Evolutionary conservation across 176 grass and related monocot species (phyloP).

Genomic region (Rhynchospora breviuscula): DNA sequence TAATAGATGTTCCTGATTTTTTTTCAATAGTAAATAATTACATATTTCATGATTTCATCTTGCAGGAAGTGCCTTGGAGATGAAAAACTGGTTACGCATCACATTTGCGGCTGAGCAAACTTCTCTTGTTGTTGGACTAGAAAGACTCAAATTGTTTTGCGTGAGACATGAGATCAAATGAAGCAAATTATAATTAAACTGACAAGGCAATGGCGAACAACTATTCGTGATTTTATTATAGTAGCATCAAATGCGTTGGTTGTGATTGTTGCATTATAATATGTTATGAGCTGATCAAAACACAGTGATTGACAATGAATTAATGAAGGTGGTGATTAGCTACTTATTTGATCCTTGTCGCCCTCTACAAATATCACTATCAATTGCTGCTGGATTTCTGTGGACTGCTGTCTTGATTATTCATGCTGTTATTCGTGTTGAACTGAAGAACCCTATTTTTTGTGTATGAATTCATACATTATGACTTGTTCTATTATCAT

Average conservation of each 20-base stretch:
- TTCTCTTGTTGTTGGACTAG: conserved; percentile 15
- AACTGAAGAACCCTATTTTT: no score
- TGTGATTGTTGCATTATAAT: no score
- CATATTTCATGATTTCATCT: background rate
- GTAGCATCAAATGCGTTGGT: no score
- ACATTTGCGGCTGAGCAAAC: conserved; percentile 15
- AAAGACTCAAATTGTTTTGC: conserved; percentile 21
- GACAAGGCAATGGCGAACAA: background rate
- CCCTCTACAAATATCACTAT: no score
- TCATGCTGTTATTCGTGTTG: no score
- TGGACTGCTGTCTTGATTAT: no score
- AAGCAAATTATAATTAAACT: background rate
- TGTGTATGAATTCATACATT: no score
- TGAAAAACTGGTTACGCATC: conserved; percentile 30
- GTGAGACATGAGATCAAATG: conserved; percentile 1
- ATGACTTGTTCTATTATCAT: no score
- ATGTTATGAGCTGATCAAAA: background rate
- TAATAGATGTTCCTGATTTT: background rate
- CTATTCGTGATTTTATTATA: no score
- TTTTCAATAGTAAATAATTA: background rate
- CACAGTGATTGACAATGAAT: background rate
- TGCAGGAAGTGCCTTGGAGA: conserved; percentile 22
- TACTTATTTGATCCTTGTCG: background rate
- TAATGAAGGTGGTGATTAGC: background rate
- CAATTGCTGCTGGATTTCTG: no score